Evolutionary conservation across 352 stramenopile species (phyloP).

Genomic region (Phytopythium boreale): DNA sequence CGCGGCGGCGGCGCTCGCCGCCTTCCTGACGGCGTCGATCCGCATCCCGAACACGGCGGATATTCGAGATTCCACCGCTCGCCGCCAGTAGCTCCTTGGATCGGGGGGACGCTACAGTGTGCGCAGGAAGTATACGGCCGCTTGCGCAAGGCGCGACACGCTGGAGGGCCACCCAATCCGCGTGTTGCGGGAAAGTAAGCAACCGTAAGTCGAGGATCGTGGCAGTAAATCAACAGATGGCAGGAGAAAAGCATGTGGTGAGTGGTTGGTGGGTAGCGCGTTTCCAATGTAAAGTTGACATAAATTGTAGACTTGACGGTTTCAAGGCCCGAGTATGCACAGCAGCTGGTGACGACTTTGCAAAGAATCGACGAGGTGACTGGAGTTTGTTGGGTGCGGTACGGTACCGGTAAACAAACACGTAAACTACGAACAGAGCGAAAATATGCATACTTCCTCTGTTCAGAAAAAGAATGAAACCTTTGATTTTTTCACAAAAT

Average conservation of each 20-base stretch:
- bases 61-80: constrained; percentile 23
- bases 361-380: background rate
- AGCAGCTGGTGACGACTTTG: too few species aligned
- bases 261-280: too few species aligned
- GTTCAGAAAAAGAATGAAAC: too few species aligned
- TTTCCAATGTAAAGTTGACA: too few species aligned
- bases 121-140: constrained; percentile 5
- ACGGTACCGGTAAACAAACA: background rate
- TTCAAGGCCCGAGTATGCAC: too few species aligned
- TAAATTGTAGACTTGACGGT: too few species aligned
- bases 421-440: background rate
- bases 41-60: constrained; percentile 33
- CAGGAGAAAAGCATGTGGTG: too few species aligned
- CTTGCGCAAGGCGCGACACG: constrained; percentile 1
- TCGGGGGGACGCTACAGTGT: background rate
- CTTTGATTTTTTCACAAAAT: too few species aligned
- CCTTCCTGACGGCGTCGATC: constrained; percentile 44
- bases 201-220: background rate
- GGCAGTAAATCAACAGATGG: too few species aligned
- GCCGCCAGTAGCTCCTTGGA: constrained; percentile 8
- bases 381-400: background rate
- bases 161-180: constrained; percentile 1
- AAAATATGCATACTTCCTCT: background rate
- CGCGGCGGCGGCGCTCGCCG: constrained; percentile 30
- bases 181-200: constrained; percentile 3